Conservation (phyloP, 208 protist genomes). For the Acanthamoeba culbertsoni region DNA sequence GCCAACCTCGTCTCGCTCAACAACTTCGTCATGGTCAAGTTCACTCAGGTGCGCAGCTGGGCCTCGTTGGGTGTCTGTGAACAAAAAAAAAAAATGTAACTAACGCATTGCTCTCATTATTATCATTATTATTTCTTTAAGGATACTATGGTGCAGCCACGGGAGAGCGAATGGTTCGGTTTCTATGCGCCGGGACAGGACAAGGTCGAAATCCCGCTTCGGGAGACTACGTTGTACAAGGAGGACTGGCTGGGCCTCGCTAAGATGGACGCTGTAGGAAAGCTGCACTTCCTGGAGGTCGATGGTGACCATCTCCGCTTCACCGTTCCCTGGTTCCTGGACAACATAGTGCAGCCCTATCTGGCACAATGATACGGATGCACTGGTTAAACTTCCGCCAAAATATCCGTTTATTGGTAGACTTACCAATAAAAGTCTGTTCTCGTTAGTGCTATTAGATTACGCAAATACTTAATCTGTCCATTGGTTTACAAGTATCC, state of each 20-base stretch:
- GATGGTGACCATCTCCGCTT: conserved; percentile 68
- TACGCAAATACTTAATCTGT: too few species aligned
- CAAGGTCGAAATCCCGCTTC: conserved; percentile 59
- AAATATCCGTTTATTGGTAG: too few species aligned
- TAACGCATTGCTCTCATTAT: not conserved
- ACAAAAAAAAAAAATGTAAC: conserved; percentile 60
- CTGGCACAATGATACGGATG: not conserved
- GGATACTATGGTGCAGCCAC: conserved; percentile 66
- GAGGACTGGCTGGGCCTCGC: conserved; percentile 77
- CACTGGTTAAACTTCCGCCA: too few species aligned
- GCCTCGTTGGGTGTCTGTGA: not conserved
- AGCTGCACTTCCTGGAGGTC: conserved; percentile 58
- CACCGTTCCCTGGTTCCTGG: conserved; percentile 62
- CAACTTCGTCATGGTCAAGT: conserved; percentile 69
- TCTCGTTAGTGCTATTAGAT: too few species aligned
- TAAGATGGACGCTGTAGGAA: conserved; percentile 57
- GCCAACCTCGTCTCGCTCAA: conserved; percentile 66
- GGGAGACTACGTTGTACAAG: conserved; percentile 65
- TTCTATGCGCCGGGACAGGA: conserved; percentile 70
- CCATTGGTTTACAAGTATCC: too few species aligned
- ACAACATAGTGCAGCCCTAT: conserved; percentile 63
- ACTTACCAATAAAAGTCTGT: too few species aligned
- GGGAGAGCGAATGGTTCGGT: conserved; percentile 76
- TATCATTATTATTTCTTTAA: conserved; percentile 45
- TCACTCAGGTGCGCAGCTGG: conserved; percentile 51